Evolutionary conservation across 495 filamentous ascomycete genomes (phyloP).

Genomic region (Cryomyces antarcticus): DNA sequence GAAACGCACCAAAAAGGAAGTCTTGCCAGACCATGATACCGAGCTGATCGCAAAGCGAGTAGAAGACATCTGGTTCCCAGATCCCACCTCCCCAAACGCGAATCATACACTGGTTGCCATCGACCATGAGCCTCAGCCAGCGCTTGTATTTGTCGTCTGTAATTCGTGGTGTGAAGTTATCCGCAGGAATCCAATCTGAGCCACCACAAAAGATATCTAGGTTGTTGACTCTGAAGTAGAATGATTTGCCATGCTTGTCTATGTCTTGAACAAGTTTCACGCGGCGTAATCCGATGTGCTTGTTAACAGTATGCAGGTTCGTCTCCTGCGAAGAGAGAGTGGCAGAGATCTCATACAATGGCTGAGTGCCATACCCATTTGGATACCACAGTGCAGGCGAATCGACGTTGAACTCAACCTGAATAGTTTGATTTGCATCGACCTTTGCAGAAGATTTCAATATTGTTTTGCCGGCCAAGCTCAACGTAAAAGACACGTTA

Average conservation of each 20-base stretch:
- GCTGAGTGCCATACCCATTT: conserved; percentile 19
- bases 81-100: conserved; percentile 65
- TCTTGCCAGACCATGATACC: conserved; percentile 67
- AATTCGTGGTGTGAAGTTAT: conserved; percentile 19
- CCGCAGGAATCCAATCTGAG: conserved; percentile 21
- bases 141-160: conserved; percentile 14
- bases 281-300: conserved; percentile 16
- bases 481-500: conserved; percentile 11
- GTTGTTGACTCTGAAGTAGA: conserved; percentile 21
- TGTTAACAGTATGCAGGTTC: conserved; percentile 11
- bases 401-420: conserved; percentile 14
- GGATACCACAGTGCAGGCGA: conserved; percentile 19
- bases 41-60: conserved; percentile 53
- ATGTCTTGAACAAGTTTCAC: conserved; percentile 17
- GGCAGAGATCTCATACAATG: conserved; percentile 16
- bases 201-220: conserved; percentile 21
- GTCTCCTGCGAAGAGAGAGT: conserved; percentile 10
- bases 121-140: conserved; percentile 24
- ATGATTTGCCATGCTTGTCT: conserved; percentile 18
- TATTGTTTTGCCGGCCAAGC: conserved; percentile 6
- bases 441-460: conserved; percentile 11
- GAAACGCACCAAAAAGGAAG: conserved; percentile 40
- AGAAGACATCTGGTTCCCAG: conserved; percentile 54
- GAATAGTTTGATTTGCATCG: conserved; percentile 10
- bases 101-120: conserved; percentile 56